A percentile compares a stretch with the other conserved stretches of the same genome.
These are phyloP conservation scores for Rostrohypoxylon terebratum DNA, from an alignment of 495 filamentous ascomycete species.

Conservation along the genomic window DNA sequence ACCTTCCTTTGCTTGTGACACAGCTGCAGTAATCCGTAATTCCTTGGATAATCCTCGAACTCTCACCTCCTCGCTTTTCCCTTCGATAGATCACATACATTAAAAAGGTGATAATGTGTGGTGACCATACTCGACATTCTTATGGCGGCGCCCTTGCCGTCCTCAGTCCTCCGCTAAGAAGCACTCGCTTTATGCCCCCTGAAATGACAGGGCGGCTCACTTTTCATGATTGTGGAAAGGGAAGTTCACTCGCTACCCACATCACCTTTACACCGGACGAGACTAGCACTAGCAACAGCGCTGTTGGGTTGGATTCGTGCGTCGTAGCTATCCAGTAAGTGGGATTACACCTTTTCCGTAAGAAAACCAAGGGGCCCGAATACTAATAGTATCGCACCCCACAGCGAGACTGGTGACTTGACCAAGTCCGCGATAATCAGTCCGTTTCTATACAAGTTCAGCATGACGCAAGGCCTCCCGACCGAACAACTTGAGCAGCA, in stretches of 20 bases:
- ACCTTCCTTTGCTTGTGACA: neutral
- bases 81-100: neutral
- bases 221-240: conserved; percentile 44
- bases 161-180: conserved; percentile 35
- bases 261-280: conserved; percentile 40
- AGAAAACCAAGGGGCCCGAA: neutral
- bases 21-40: neutral
- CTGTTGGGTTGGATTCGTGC: conserved; percentile 22
- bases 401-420: conserved; percentile 56
- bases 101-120: conserved; percentile 40
- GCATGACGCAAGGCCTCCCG: conserved; percentile 13
- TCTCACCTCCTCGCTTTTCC: neutral
- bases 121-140: conserved; percentile 30
- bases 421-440: conserved; percentile 48
- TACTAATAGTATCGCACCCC: neutral
- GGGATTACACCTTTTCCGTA: neutral
- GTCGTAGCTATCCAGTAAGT: conserved; percentile 52
- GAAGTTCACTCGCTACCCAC: conserved; percentile 40
- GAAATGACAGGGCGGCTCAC: conserved; percentile 40
- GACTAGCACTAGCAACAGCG: neutral
- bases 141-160: conserved; percentile 51
- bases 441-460: conserved; percentile 53
- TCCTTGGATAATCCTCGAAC: neutral
- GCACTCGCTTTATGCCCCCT: conserved; percentile 4
- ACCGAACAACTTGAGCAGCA: conserved; percentile 1